phyloP scores from a whole-genome alignment of 139 green algal genomes.

The Desmodesmus armatus region DNA sequence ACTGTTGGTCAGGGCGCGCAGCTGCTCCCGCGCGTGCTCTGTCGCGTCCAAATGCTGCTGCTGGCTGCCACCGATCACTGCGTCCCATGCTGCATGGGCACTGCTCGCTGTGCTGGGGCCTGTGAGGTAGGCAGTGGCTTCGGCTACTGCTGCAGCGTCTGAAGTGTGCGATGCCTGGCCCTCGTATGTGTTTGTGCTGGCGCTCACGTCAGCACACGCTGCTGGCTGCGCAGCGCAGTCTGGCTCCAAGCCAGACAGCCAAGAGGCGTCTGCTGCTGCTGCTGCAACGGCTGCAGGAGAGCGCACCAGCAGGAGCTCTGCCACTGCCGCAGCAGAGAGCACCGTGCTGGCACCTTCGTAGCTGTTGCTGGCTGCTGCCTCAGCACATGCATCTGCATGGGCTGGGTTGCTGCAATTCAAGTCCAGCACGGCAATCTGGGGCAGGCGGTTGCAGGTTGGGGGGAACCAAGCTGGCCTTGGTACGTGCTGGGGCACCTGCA shows the following conservation, averaged over 20 bases:
- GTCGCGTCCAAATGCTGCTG: no score
- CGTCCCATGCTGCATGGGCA: background rate
- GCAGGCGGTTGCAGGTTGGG: background rate
- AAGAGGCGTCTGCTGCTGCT: background rate
- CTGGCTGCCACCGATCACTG: slow-evolving; percentile 1
- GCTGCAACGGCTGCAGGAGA: background rate
- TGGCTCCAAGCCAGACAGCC: background rate
- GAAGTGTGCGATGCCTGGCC: no score
- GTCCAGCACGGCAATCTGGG: background rate
- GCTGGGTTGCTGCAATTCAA: slow-evolving; percentile 15
- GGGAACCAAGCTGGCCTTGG: background rate
- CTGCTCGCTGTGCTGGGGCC: no score
- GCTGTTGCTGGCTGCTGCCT: slow-evolving; percentile 11
- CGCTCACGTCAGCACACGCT: background rate
- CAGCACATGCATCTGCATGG: background rate
- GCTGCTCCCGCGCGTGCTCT: background rate
- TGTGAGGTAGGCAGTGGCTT: slow-evolving; percentile 20
- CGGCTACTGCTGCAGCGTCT: background rate
- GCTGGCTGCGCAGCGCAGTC: slow-evolving; percentile 10
- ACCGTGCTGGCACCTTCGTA: slow-evolving; percentile 16
- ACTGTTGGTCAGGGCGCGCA: background rate
- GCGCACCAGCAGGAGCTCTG: background rate
- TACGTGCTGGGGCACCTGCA: slow-evolving; percentile 11
- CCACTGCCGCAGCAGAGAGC: background rate
- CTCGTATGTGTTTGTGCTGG: slow-evolving; percentile 18